Evolutionary conservation across 805 yeast species (phyloP).

Genomic region (Starmerella ratchasimensis): DNA sequence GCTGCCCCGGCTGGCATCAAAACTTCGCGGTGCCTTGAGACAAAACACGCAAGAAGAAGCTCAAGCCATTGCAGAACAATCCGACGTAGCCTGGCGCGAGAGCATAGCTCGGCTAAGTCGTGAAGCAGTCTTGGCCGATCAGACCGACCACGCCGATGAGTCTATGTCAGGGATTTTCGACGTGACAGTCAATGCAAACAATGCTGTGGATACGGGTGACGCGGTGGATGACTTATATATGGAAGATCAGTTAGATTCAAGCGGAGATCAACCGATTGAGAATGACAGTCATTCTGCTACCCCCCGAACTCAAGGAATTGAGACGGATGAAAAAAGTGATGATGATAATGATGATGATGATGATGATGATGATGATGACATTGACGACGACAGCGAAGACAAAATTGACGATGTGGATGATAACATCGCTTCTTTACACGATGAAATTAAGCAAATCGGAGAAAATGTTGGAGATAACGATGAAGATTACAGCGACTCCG

Average conservation of each 20-base stretch:
- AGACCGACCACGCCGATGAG: constrained; percentile 2
- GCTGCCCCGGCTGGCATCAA: constrained; percentile 8
- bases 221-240: constrained; percentile 2
- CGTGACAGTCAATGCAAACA: background rate
- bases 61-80: constrained; percentile 7
- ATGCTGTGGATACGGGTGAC: background rate
- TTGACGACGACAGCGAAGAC: background rate
- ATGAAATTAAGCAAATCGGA: background rate
- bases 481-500: background rate
- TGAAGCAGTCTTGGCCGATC: constrained; percentile 3
- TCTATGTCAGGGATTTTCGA: background rate
- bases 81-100: constrained; percentile 4
- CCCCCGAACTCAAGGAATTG: background rate
- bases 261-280: background rate
- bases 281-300: no score
- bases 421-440: background rate
- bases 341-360: constrained; percentile 4
- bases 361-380: background rate
- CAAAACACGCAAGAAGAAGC: constrained; percentile 4
- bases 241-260: background rate
- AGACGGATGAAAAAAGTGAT: background rate
- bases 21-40: constrained; percentile 4
- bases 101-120: constrained; percentile 6
- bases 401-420: background rate
- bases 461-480: no score